Percentiles rank a stretch among this genome's conserved stretches.
Evolutionary conservation across 2,329 filamentous ascomycete genomes (phyloP).

Genomic region (Chaetomiaceae sp.): DNA sequence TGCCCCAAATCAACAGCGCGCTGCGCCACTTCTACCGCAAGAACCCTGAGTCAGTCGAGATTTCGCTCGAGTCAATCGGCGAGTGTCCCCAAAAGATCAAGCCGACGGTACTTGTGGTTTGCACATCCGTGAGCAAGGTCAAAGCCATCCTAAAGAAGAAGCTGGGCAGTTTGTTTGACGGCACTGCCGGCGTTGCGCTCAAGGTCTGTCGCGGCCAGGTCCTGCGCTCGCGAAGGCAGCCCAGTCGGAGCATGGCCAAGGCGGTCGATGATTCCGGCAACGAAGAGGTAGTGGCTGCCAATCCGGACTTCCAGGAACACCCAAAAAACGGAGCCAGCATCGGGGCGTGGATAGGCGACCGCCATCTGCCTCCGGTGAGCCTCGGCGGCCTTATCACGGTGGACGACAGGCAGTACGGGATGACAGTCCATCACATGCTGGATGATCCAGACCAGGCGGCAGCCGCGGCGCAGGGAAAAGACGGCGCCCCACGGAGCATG

Average conservation of each 20-base stretch:
- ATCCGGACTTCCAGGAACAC: conserved; percentile 71
- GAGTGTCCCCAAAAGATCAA: conserved; percentile 60
- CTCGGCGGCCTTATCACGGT: conserved; percentile 84
- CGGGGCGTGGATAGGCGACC: conserved; percentile 79
- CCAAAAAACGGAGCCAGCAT: conserved; percentile 88
- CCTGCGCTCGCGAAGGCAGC: conserved; percentile 52
- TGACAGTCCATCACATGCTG: conserved; percentile 97
- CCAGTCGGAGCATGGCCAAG: conserved; percentile 38
- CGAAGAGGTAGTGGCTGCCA: conserved; percentile 49
- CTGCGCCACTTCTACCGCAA: conserved; percentile 68
- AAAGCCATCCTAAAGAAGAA: conserved; percentile 66
- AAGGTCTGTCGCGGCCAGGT: conserved; percentile 70
- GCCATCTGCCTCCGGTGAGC: conserved; percentile 84
- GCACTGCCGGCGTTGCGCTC: conserved; percentile 56
- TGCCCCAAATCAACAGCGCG: conserved; percentile 68
- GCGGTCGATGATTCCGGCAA: conserved; percentile 37
- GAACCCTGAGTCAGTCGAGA: conserved; percentile 71
- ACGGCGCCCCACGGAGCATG: conserved; percentile 35
- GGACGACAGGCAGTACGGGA: conserved; percentile 79
- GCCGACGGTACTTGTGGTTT: conserved; percentile 73
- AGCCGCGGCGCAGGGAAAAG: conserved; percentile 14
- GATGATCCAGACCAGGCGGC: conserved; percentile 57
- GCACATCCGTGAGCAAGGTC: conserved; percentile 69
- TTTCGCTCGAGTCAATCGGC: conserved; percentile 71
- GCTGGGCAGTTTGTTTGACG: conserved; percentile 62